Evolutionary conservation across 2,329 filamentous ascomycete genomes (phyloP), one percentile per base, ranked within the genome.

Genomic region (Alternaria hordeiaustralica): DNA sequence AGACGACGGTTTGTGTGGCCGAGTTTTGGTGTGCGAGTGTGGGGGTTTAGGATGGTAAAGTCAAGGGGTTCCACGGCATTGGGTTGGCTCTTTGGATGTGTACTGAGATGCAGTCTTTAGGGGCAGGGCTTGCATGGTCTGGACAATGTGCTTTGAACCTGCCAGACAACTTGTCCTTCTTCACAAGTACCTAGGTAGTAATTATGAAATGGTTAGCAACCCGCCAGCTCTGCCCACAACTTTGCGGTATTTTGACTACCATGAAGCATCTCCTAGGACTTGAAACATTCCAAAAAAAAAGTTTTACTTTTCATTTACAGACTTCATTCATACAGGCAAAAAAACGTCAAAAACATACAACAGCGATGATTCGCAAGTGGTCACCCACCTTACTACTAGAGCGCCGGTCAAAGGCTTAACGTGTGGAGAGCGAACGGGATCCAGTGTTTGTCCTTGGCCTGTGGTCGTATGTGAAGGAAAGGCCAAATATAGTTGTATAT

Each of bases 11-110:
- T 30, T 71, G 70, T 50, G 62, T 28, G 50, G 60, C 70, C 9
- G 64, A 68, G 41, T 72, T 71, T 60, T 71, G 68, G 68, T 71
- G 69, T 61, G 66, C 56, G 10, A 63, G 61, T 64, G 54, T 70
- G 36, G 43, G 28, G 4, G 41, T 58, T 11, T 62, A 59, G 49
- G 23, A 12, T 28, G 4, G n/a, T 13, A 23, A 21, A 21, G 21
- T 21, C 21, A 21, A 21, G 21, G n/a, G 12, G 50, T 2, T 12
- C 21, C 13, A 53, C 7, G 15, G 5, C 12, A 26, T 36, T 21
- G 28, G 28, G 7, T 6, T 11, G 13, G 4, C 4, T 36, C 28
- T 33, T 30, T 9, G 18, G 9, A 51, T 7, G 33, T 15, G 13
- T 51, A 6, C 4, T 20, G 8, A 36, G 7, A 43, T 20, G 6